These are phyloP conservation scores for Elymus sibiricus DNA, from an alignment of 176 grass and related monocot species.

Conservation along the genomic window DNA sequence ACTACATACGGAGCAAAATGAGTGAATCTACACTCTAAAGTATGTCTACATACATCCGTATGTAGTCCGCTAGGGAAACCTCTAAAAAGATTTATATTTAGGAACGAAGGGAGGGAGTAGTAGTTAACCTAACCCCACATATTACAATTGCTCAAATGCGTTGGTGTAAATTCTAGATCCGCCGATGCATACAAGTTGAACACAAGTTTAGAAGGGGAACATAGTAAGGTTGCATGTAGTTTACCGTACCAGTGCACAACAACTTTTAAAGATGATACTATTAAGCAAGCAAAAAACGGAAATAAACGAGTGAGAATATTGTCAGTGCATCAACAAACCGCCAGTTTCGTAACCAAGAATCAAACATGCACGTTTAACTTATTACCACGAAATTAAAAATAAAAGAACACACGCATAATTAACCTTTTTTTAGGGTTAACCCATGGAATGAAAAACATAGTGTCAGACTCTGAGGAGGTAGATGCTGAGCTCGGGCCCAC, in stretches of 20 bases:
- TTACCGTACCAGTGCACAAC: not conserved
- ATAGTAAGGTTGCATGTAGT: too few relatives aligned
- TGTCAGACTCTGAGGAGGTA: conserved; percentile 63
- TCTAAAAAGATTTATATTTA: too few relatives aligned
- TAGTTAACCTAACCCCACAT: too few relatives aligned
- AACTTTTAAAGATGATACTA: not conserved
- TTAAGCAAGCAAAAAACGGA: not conserved
- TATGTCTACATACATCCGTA: too few relatives aligned
- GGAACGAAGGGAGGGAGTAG: too few relatives aligned
- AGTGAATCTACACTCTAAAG: too few relatives aligned
- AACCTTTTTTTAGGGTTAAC: not conserved
- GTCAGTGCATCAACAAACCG: not conserved
- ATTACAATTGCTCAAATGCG: too few relatives aligned
- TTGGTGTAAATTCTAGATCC: too few relatives aligned
- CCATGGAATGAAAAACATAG: not conserved
- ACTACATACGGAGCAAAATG: too few relatives aligned
- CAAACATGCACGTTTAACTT: not conserved
- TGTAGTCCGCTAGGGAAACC: too few relatives aligned
- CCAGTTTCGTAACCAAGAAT: not conserved
- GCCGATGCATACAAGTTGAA: too few relatives aligned
- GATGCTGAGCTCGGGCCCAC: conserved; percentile 72
- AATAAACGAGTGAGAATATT: not conserved
- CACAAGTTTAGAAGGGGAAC: too few relatives aligned
- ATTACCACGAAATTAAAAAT: not conserved
- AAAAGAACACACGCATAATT: not conserved